Percentiles rank a stretch among this genome's conserved stretches.
phyloP scores from a whole-genome alignment of 768 basidiomycete species.

The Calocybe cyanea region DNA sequence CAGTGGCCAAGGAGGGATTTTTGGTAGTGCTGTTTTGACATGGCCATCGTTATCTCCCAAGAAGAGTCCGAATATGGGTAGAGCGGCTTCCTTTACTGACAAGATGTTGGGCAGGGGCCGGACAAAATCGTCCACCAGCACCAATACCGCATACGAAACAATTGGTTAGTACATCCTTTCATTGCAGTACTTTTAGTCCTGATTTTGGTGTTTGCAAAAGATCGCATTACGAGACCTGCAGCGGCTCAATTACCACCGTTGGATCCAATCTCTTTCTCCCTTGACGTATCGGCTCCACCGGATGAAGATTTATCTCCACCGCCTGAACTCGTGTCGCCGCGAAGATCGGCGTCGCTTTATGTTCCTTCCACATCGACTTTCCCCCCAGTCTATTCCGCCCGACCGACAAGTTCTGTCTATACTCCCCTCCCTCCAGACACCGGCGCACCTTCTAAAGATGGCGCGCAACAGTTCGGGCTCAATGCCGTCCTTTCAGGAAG shows the following conservation, averaged over 20 bases:
- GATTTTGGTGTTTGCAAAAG: conserved; percentile 3
- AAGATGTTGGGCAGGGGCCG: conserved; percentile 53
- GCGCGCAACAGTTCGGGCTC: background rate
- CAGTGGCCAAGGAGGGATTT: conserved; percentile 22
- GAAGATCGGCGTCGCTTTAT: conserved; percentile 19
- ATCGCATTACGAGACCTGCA: conserved; percentile 16
- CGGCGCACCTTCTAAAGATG: background rate
- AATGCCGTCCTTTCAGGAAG: conserved; percentile 11
- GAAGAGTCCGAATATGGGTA: conserved; percentile 41
- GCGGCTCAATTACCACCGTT: conserved; percentile 19
- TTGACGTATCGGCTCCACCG: conserved; percentile 14
- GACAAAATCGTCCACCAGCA: conserved; percentile 51
- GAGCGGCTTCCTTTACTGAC: conserved; percentile 58
- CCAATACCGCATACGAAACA: conserved; percentile 25
- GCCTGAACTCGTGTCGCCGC: conserved; percentile 3
- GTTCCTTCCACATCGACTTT: conserved; percentile 14
- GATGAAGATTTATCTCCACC: conserved; percentile 16
- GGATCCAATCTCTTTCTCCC: conserved; percentile 18
- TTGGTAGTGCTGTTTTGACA: conserved; percentile 28
- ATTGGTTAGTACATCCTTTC: conserved; percentile 33
- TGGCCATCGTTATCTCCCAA: conserved; percentile 53
- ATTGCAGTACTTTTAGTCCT: background rate
- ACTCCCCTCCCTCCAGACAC: conserved; percentile 5
- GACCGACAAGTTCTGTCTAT: conserved; percentile 16
- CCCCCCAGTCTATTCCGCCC: conserved; percentile 15